A percentile compares a stretch with the other conserved stretches of the same genome.
These are phyloP conservation scores for Penicillium verhagenii DNA, from an alignment of 495 filamentous ascomycete species.

Conservation along the genomic window DNA sequence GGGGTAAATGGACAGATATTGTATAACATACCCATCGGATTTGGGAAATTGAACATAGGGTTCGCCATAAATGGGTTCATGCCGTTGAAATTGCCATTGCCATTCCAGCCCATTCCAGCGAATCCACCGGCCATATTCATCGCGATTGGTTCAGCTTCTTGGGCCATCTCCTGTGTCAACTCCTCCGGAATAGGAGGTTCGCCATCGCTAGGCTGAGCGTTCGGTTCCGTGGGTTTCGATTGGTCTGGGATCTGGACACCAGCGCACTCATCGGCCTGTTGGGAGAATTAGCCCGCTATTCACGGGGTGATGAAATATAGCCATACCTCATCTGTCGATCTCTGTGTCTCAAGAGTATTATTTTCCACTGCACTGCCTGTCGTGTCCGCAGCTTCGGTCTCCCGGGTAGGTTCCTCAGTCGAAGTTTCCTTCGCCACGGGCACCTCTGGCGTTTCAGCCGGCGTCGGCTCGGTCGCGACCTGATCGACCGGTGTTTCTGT, in stretches of 20 bases:
- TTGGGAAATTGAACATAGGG: constrained; percentile 69
- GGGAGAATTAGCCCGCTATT: not conserved
- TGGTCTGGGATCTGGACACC: not conserved
- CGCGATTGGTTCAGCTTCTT: constrained; percentile 11
- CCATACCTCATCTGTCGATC: constrained; percentile 10
- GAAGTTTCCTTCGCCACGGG: not conserved
- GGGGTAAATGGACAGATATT: not conserved
- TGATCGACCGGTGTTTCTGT: constrained; percentile 9
- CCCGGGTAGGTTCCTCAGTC: not conserved
- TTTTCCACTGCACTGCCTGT: not conserved
- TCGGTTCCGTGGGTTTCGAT: constrained; percentile 5
- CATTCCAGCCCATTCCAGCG: constrained; percentile 64
- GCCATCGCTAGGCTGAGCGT: constrained; percentile 11
- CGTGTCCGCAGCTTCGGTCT: not conserved
- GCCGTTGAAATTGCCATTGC: constrained; percentile 63
- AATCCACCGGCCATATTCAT: constrained; percentile 50
- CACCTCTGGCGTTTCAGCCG: not conserved
- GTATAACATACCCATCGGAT: constrained; percentile 69
- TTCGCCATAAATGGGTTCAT: constrained; percentile 74
- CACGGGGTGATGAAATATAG: not conserved
- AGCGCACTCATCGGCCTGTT: constrained; percentile 1
- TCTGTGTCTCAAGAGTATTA: not conserved
- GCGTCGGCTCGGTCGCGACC: not conserved
- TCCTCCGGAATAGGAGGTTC: constrained; percentile 19
- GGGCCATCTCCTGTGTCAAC: constrained; percentile 20